phyloP scores from a whole-genome alignment of 2,329 filamentous ascomycete species.

The Neofusicoccum ribis region DNA sequence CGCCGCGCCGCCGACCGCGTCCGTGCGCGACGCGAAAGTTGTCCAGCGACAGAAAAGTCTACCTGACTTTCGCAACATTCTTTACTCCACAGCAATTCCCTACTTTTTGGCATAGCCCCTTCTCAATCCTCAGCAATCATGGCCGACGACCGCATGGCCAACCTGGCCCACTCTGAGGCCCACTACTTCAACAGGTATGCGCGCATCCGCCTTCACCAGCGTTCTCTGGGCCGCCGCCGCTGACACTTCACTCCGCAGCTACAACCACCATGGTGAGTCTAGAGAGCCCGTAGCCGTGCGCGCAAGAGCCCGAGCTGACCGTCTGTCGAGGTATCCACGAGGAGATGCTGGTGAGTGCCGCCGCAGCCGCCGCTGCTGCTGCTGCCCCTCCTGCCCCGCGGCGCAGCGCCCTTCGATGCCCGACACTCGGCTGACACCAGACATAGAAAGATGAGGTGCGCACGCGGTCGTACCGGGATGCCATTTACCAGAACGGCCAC shows the following conservation, averaged over 20 bases:
- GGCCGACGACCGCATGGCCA: conserved; percentile 51
- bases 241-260: conserved; percentile 59
- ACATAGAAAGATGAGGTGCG: conserved; percentile 95
- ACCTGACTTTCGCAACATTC: conserved; percentile 2
- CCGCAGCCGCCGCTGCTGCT: conserved; percentile 22
- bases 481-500: conserved; percentile 96
- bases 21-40: conserved; percentile 14
- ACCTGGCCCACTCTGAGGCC: conserved; percentile 90
- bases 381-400: conserved; percentile 21
- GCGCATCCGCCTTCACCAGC: conserved; percentile 14
- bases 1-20: conserved; percentile 5
- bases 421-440: conserved; percentile 4
- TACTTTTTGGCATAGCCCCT: neutral
- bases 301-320: neutral
- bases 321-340: conserved; percentile 77
- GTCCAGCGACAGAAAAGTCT: conserved; percentile 19
- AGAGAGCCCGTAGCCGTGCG: neutral
- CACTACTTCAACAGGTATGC: conserved; percentile 97
- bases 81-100: neutral
- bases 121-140: neutral
- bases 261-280: conserved; percentile 93
- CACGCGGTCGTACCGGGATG: conserved; percentile 93
- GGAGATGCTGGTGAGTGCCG: conserved; percentile 85
- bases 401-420: conserved; percentile 2
- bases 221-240: conserved; percentile 30